Evolutionary conservation across 352 stramenopile species (phyloP).

Genomic region (Pythium volutum): DNA sequence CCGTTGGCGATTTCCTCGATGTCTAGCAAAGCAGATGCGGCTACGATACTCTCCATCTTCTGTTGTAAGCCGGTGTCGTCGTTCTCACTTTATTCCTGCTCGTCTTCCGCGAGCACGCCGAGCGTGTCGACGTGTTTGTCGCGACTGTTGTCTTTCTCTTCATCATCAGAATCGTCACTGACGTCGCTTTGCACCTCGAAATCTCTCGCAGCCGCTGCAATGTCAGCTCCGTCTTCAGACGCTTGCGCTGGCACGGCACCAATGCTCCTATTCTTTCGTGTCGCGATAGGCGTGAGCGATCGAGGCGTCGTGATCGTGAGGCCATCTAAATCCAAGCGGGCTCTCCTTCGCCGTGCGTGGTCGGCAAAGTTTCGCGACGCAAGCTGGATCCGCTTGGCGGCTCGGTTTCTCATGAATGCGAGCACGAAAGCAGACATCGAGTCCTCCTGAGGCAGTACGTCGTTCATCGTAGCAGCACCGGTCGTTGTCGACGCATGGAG

Average conservation of each 20-base stretch:
- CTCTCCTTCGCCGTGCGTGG: not conserved
- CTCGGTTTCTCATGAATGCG: slow-evolving; percentile 12
- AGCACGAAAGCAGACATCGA: slow-evolving; percentile 1
- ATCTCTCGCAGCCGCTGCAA: not conserved
- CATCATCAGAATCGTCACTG: not conserved
- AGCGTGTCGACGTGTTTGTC: slow-evolving; percentile 5
- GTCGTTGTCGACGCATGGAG: not conserved
- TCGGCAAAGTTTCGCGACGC: slow-evolving; percentile 11
- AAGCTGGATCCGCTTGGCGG: slow-evolving; percentile 20
- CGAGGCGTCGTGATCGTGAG: slow-evolving; percentile 6
- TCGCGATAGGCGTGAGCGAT: slow-evolving; percentile 8
- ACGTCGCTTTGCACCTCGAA: no score
- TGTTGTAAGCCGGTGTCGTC: not conserved
- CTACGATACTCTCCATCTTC: not conserved
- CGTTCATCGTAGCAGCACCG: not conserved
- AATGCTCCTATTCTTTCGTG: not conserved
- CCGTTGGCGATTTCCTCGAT: not conserved
- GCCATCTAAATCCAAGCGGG: not conserved
- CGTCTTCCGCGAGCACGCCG: slow-evolving; percentile 5
- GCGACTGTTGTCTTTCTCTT: slow-evolving; percentile 1
- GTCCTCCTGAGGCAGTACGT: not conserved
- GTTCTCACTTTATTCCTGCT: slow-evolving; percentile 2
- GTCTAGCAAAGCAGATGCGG: not conserved
- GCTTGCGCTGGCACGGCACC: not conserved
- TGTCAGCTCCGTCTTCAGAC: not conserved